These are phyloP conservation scores for Omphalotus guepiniiformis DNA, from an alignment of 768 basidiomycete species.

Conservation along the genomic window DNA sequence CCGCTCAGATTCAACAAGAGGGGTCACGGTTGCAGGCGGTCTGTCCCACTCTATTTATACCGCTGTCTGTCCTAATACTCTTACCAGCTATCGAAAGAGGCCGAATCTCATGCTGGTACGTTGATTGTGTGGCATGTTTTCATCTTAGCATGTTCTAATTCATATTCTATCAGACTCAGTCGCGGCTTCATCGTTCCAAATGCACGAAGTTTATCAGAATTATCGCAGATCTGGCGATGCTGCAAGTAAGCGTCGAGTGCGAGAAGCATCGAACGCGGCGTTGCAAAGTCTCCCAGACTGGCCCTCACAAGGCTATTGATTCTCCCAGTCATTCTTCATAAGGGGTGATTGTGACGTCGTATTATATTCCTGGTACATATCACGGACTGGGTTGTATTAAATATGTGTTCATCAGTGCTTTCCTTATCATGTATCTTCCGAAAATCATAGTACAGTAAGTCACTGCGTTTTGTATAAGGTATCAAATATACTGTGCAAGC, in stretches of 20 bases:
- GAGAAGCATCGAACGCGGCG: slow-evolving; percentile 76
- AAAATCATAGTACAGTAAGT: too few relatives aligned
- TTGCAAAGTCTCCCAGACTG: slow-evolving; percentile 69
- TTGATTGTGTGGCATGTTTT: slow-evolving; percentile 1
- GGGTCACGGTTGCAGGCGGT: slow-evolving; percentile 56
- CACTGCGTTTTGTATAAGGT: too few relatives aligned
- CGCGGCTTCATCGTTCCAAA: slow-evolving; percentile 68
- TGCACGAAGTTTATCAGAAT: slow-evolving; percentile 66
- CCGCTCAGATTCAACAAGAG: slow-evolving; percentile 50
- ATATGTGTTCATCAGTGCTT: too few relatives aligned
- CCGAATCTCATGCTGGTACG: slow-evolving; percentile 49
- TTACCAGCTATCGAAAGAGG: slow-evolving; percentile 50
- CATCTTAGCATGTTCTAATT: not conserved
- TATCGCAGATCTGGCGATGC: slow-evolving; percentile 73
- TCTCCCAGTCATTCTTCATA: slow-evolving; percentile 3
- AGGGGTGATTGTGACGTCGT: not conserved
- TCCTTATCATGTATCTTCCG: too few relatives aligned
- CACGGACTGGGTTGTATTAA: too few relatives aligned
- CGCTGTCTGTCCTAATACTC: not conserved
- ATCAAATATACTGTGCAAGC: too few relatives aligned
- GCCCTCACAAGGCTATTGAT: slow-evolving; percentile 45
- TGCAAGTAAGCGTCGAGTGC: slow-evolving; percentile 69
- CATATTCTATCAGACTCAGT: slow-evolving; percentile 46
- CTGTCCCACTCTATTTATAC: slow-evolving; percentile 12
- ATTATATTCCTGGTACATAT: too few relatives aligned